Percentiles rank a stretch among this genome's conserved stretches.
Evolutionary conservation across 176 grass and related monocot genomes (phyloP).

Genomic region (Coix lacrymajobi): DNA sequence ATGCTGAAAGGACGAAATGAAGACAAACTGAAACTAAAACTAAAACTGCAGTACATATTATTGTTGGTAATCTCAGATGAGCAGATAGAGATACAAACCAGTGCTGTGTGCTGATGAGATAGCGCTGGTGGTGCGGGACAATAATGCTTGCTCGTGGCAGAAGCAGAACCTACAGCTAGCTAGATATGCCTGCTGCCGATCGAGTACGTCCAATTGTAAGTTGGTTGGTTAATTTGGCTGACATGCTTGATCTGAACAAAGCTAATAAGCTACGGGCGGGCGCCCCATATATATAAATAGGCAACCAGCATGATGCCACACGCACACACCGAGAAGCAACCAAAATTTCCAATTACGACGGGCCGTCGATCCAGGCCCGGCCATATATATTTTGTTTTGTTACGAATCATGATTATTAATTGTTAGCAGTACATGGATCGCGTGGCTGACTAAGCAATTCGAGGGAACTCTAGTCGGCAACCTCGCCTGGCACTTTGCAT

Average conservation of each 20-base stretch:
- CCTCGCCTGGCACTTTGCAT: no score
- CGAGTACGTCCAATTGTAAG: not conserved
- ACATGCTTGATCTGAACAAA: not conserved
- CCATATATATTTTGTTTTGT: no score
- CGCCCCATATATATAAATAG: not conserved
- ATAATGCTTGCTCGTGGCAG: not conserved
- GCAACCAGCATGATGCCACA: not conserved
- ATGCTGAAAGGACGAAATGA: not conserved
- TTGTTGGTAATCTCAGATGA: no score
- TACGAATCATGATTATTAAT: no score
- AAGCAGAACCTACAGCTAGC: no score
- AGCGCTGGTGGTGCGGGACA: not conserved
- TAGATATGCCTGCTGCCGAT: not conserved
- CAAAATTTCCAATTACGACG: not conserved
- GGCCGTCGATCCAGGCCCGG: not conserved
- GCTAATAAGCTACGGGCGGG: not conserved
- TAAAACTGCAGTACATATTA: not conserved
- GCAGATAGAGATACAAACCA: not conserved
- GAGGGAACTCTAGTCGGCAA: not conserved
- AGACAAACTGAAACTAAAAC: not conserved
- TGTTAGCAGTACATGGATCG: not conserved
- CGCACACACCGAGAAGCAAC: not conserved
- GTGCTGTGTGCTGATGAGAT: not conserved
- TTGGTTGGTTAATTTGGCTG: not conserved
- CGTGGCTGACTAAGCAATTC: constrained; percentile 11